Conservation (phyloP, 176 grass and related monocot species). For the Musa beccarii region DNA sequence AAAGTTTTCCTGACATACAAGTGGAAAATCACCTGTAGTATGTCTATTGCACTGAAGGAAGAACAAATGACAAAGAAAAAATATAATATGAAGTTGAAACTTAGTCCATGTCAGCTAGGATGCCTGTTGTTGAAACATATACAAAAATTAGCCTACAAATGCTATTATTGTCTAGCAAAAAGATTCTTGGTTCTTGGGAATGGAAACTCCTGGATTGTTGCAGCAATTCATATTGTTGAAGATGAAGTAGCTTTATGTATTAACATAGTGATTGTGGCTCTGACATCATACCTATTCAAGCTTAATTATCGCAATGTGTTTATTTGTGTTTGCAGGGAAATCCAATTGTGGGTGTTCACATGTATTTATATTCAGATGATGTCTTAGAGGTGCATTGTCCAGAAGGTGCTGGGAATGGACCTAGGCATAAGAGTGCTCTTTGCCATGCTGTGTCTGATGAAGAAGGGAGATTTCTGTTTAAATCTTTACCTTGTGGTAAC, state of each 20-base stretch:
- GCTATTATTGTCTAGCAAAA: not conserved
- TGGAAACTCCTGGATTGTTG: not conserved
- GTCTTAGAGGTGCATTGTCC: conserved; percentile 51
- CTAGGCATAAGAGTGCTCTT: conserved; percentile 53
- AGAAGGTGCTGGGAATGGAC: conserved; percentile 48
- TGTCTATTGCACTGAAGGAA: too few species aligned
- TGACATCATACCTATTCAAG: not conserved
- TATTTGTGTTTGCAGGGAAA: conserved; percentile 49
- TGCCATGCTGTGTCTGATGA: conserved; percentile 83
- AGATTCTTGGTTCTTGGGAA: not conserved
- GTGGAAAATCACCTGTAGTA: too few species aligned
- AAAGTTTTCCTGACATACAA: too few species aligned
- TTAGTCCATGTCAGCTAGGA: too few species aligned
- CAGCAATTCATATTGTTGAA: not conserved
- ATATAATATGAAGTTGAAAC: too few species aligned
- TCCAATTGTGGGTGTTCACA: conserved; percentile 82
- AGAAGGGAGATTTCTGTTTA: conserved; percentile 79
- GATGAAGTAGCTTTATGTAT: not conserved
- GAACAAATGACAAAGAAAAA: too few species aligned
- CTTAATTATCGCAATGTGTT: not conserved
- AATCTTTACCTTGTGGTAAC: conserved; percentile 90
- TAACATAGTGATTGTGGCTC: not conserved
- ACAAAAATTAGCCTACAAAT: not conserved
- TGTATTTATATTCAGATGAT: conserved; percentile 90
- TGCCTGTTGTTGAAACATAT: not conserved